Evolutionary conservation across 805 yeast species (phyloP), one percentile per base, ranked within the genome.

Genomic region (Millerago galiae): DNA sequence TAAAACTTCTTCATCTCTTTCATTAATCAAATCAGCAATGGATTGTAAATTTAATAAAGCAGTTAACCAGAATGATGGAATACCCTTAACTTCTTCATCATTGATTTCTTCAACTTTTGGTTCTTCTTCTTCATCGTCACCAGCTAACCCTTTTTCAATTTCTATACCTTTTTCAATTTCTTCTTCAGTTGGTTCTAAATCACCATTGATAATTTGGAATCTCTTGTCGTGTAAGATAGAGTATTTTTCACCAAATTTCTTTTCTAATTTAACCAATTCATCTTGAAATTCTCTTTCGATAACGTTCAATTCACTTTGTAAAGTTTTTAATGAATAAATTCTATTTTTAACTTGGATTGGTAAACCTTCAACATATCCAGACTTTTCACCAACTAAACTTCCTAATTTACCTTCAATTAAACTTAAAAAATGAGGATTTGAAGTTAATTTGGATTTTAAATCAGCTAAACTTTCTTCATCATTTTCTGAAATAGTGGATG

Each of bases 51-150:
- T 93, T 63, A 84, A 91, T 65, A 93, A 70, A 6, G 98, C 95
- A 15, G 98, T 93, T 56, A 91, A 74, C 99, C 99, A 93, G 72
- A 93, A 93, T 38, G 84, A 80, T 44, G 99, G 98, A 52, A 93
- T 77, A 50, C 99, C 99, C 48, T 71, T 71, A 38, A 70, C 69
- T 10, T 65, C 73, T 2, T 63, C 72, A 5, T 63, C 70, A 15
- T 65, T 73, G 21, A 60, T 68, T 15, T 63, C 67, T 9, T 61
- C 68, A 4, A 65, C 72, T 10, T 63, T 21, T 5, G 24, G 24
- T 21, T 4, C 67, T 15, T 61, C 71, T 8, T 63, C 71, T 35
- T 67, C 75, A 6, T 55, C 64, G 16, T 65, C 73, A 31, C 70
- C 75, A 28, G 62, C 72, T 38, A 75, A 72, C 35, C 71, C 77